phyloP scores from a whole-genome alignment of 305 asterid species.

The Fraxinus angustifolia region DNA sequence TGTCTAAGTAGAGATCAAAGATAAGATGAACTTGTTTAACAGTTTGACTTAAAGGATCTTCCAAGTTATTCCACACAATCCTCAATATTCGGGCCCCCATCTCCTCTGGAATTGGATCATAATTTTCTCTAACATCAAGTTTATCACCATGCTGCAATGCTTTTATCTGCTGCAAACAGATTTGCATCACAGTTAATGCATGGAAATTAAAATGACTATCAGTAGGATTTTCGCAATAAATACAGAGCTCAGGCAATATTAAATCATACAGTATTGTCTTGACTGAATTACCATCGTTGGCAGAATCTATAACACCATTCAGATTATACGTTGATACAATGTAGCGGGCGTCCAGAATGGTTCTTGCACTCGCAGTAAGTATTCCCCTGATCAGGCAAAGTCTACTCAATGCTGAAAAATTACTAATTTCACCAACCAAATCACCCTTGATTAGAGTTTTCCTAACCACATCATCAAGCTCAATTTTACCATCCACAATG shows the following conservation, averaged over 20 bases:
- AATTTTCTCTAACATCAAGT: constrained; percentile 29
- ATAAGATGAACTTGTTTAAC: constrained; percentile 94
- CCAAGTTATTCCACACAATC: constrained; percentile 92
- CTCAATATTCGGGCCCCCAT: constrained; percentile 67
- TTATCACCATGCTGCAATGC: constrained; percentile 51
- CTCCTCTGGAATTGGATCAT: constrained; percentile 65
- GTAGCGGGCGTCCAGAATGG: constrained; percentile 56
- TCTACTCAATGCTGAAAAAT: constrained; percentile 62
- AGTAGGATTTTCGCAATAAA: constrained; percentile 70
- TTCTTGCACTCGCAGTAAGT: constrained; percentile 80
- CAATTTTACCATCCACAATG: constrained; percentile 29
- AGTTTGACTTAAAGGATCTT: constrained; percentile 95
- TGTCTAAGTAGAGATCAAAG: constrained; percentile 83
- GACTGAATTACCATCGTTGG: constrained; percentile 27
- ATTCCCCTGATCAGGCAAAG: constrained; percentile 91
- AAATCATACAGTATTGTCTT: constrained; percentile 80
- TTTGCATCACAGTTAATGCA: constrained; percentile 88
- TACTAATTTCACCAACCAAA: constrained; percentile 50
- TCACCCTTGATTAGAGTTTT: constrained; percentile 57
- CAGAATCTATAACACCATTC: constrained; percentile 26
- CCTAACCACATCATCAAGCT: constrained; percentile 31
- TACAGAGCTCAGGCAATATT: constrained; percentile 83
- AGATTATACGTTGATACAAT: constrained; percentile 29
- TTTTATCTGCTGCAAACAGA: constrained; percentile 94
- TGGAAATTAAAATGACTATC: constrained; percentile 95